Base-by-base conservation (phyloP, 805 yeast genomes). In the Maudiozyma bulderi region DNA sequence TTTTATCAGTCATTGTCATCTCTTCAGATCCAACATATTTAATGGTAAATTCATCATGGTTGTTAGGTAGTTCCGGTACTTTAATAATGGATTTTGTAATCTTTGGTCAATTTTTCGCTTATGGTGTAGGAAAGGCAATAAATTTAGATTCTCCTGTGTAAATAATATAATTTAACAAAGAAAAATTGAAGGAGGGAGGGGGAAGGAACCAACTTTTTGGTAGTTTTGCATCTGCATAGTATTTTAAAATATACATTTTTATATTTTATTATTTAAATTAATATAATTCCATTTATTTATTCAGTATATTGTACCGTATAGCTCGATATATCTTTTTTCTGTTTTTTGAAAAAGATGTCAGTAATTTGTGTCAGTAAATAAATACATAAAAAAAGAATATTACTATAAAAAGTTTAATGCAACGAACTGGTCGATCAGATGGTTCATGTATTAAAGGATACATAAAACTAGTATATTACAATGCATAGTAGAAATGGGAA, bases 41-140 rank as follows among this genome's bases (percentile, higher is more conserved):
- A 33, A 61, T 85, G 54, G 82, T 93, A 45, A 95, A 93, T 65
- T 79, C 91, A 1, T 82, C 95, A 28, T 91, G 99, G 99, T 72
- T 91, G 49, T 80, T 89, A 5, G 99, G 99, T 1, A 82, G 95
- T 31, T 73, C 84, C 43, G 98, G 98, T 14, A 90, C 99, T 3
- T 73, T 91, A 54, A 70, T 75, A 3, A 74, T 90, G 68, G 99
- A 91, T 67, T 82, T 87, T 54, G 74, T 84, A 41, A 91, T 90
- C 26, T 89, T 91, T 57, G 64, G 78, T 40, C 98, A 90, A 68
- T 90, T 90, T 68, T 89, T 88, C 74, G 57, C 81, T 32, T 91
- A 90, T 67, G 80, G 64, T 20, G 49, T 47, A 42, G 49, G 50
- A 5, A 26, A 29, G 8, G 3, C 31, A 14, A 40, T 20, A 13